Conservation (phyloP, 441 rosid species). For the Adansonia madagascariensis region DNA sequence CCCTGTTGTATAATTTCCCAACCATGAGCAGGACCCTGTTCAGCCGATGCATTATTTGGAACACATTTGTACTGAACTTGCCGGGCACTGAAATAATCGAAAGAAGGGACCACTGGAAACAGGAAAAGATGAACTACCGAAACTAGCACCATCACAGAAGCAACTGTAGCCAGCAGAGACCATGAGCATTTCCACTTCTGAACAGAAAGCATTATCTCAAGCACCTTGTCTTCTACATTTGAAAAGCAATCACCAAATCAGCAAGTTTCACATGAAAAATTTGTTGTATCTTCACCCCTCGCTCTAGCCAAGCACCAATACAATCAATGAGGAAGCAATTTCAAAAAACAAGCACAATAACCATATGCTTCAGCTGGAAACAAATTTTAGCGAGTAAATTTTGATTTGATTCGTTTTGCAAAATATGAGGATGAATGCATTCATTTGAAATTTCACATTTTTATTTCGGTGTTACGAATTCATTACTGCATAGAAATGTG, state of each 20-base stretch:
- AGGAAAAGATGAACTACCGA: constrained; percentile 76
- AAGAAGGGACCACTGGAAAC: constrained; percentile 70
- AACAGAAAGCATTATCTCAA: constrained; percentile 46
- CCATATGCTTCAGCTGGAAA: not conserved
- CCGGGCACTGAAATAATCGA: constrained; percentile 50
- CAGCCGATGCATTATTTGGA: constrained; percentile 49
- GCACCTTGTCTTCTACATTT: constrained; percentile 11
- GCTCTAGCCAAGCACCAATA: constrained; percentile 15
- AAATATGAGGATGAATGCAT: not conserved
- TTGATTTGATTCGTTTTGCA: not conserved
- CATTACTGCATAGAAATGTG: not conserved
- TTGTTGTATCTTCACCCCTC: constrained; percentile 11
- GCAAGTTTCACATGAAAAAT: not conserved
- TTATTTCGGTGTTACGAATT: not conserved
- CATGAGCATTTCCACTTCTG: constrained; percentile 78
- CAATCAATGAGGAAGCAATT: not conserved
- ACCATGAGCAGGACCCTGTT: constrained; percentile 31
- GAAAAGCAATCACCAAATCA: constrained; percentile 17
- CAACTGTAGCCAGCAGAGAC: constrained; percentile 62
- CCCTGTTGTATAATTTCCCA: constrained; percentile 30
- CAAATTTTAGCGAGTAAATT: not conserved
- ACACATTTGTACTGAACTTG: constrained; percentile 52
- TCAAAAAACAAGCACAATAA: constrained; percentile 1
- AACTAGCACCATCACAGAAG: constrained; percentile 57
- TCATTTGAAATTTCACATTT: not conserved